A percentile compares a stretch with the other conserved stretches of the same genome.
phyloP scores from a whole-genome alignment of 139 green algal genomes.

The Tetradesmus lagerheimii region DNA sequence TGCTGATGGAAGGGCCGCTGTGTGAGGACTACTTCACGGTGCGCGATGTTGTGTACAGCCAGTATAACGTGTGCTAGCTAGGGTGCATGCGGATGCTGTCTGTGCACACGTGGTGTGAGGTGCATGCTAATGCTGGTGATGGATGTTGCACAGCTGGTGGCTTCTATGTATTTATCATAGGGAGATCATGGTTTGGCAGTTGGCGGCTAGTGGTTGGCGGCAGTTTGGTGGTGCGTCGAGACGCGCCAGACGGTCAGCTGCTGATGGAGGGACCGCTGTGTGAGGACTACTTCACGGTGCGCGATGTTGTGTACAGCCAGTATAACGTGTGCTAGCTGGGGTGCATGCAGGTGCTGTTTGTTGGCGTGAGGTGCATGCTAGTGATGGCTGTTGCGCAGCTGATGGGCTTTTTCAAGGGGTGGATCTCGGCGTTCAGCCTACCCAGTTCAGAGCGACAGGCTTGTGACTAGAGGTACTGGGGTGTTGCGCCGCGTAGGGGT shows the following conservation, averaged over 20 bases:
- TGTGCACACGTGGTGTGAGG: not conserved
- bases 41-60: constrained; percentile 69
- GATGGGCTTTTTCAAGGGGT: too few species aligned
- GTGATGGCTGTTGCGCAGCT: too few species aligned
- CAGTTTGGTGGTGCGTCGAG: constrained; percentile 1
- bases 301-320: constrained; percentile 70
- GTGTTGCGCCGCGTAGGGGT: too few species aligned
- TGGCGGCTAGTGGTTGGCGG: constrained; percentile 55
- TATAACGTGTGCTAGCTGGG: constrained; percentile 42
- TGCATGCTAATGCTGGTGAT: too few species aligned
- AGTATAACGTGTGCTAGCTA: constrained; percentile 47
- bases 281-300: constrained; percentile 73
- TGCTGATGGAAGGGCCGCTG: constrained; percentile 77
- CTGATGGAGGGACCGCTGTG: constrained; percentile 74
- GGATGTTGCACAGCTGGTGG: too few species aligned
- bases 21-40: constrained; percentile 75
- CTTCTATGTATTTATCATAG: too few species aligned
- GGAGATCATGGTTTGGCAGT: constrained; percentile 64
- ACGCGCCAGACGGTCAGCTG: constrained; percentile 47
- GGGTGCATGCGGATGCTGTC: not conserved
- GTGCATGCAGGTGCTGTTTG: not conserved
- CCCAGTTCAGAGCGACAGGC: too few species aligned
- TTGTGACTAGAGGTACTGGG: too few species aligned
- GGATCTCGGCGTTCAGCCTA: too few species aligned
- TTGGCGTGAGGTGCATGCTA: too few species aligned